Evolutionary conservation across 306 rosid species (phyloP).

Genomic region (Pachyrhizus erosus): DNA sequence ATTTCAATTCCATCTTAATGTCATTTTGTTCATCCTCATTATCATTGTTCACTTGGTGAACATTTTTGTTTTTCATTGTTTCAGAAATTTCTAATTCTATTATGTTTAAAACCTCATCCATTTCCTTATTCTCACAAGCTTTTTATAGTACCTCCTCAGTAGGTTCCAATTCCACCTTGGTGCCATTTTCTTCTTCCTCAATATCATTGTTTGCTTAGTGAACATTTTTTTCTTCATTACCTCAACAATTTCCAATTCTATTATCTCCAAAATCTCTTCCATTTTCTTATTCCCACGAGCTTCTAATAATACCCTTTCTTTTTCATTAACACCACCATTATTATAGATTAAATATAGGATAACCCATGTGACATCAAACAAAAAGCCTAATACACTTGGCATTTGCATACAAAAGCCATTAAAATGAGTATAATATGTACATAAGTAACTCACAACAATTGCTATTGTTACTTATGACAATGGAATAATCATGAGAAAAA

Average conservation of each 20-base stretch:
- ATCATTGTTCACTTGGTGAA: no score
- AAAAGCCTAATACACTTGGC: background rate
- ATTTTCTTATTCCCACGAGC: background rate
- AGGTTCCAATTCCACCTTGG: background rate
- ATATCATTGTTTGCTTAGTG: no score
- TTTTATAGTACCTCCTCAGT: no score
- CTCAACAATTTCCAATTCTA: background rate
- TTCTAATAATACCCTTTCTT: background rate
- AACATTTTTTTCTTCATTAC: background rate
- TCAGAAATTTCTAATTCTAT: no score
- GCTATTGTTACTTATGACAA: background rate
- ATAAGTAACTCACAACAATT: background rate
- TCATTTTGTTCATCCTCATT: no score
- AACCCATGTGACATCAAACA: background rate
- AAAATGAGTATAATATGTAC: background rate
- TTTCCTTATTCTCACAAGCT: no score
- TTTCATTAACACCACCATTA: background rate
- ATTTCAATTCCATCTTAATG: no score
- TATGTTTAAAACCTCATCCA: no score
- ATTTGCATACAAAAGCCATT: background rate
- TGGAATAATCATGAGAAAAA: background rate
- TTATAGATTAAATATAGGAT: background rate
- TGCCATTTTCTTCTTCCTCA: background rate
- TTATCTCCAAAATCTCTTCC: background rate
- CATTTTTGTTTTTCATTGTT: no score